These are phyloP conservation scores for Ophiocordyceps camponoti-leonardi DNA, from an alignment of 2,329 filamentous ascomycete species.

Conservation along the genomic window DNA sequence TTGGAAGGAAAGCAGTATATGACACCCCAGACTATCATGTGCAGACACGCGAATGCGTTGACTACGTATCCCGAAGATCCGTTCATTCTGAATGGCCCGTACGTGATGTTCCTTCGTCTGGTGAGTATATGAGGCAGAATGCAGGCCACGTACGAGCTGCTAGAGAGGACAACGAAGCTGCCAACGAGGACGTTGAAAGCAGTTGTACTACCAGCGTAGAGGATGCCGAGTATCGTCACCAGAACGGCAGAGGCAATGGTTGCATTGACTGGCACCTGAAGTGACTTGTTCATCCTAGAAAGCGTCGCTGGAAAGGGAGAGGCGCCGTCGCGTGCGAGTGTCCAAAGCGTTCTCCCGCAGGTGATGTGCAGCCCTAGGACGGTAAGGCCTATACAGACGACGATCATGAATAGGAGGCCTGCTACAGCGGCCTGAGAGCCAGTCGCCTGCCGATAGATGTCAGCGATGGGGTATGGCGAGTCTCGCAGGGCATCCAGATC, in stretches of 20 bases:
- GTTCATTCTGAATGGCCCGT: slow-evolving; percentile 41
- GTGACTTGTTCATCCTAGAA: not conserved
- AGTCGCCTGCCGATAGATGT: not conserved
- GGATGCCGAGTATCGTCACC: not conserved
- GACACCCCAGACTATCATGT: slow-evolving; percentile 43
- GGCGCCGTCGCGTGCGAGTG: not conserved
- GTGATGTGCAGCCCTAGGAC: not conserved
- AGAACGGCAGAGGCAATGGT: not conserved
- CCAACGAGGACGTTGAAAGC: not conserved
- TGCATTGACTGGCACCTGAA: not conserved
- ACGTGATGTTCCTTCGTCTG: slow-evolving; percentile 16
- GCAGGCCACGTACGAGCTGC: slow-evolving; percentile 34
- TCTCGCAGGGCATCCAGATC: not conserved
- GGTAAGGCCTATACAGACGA: not conserved
- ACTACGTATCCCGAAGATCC: slow-evolving; percentile 28
- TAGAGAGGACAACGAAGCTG: not conserved
- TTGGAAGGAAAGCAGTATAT: slow-evolving; percentile 44
- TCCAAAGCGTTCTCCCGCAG: not conserved
- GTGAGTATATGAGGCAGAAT: slow-evolving; percentile 40
- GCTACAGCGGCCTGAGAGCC: not conserved
- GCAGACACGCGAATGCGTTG: slow-evolving; percentile 33
- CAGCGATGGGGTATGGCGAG: not conserved
- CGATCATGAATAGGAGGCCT: not conserved
- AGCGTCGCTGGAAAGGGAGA: not conserved
- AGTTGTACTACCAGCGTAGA: not conserved